A percentile compares a stretch with the other conserved stretches of the same genome.
These are phyloP conservation scores for Phytophthora hybrid DNA, from an alignment of 352 stramenopile genomes.

Conservation along the genomic window DNA sequence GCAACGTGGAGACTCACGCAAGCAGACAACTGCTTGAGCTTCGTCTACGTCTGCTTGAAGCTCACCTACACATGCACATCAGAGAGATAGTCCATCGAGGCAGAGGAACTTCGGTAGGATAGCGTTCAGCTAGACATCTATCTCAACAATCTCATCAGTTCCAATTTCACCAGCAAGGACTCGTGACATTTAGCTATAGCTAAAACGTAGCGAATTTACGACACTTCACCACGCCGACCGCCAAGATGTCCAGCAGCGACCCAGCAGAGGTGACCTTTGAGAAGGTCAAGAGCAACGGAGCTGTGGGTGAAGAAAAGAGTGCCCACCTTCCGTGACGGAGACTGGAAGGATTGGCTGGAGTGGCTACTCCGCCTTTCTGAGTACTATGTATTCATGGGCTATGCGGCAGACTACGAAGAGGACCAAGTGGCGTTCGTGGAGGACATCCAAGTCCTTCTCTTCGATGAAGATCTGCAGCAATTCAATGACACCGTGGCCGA, in stretches of 20 bases:
- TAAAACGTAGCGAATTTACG: not conserved
- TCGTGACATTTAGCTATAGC: not conserved
- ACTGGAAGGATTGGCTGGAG: not conserved
- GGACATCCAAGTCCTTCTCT: conserved; percentile 1
- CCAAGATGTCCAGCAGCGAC: not conserved
- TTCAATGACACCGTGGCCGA: conserved; percentile 4
- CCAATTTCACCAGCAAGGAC: conserved; percentile 1
- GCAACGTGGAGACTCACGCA: too few relatives aligned
- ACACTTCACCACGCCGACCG: not conserved
- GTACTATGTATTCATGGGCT: not conserved
- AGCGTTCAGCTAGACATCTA: not conserved
- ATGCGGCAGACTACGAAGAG: not conserved
- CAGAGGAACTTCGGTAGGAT: not conserved
- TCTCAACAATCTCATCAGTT: not conserved
- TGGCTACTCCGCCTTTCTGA: not conserved
- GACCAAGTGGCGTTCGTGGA: not conserved
- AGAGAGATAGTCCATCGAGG: too few relatives aligned
- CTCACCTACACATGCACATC: too few relatives aligned
- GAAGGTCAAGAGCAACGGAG: conserved; percentile 2
- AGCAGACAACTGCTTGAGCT: too few relatives aligned
- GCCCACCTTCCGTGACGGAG: not conserved
- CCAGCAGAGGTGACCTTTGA: not conserved
- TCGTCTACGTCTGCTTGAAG: too few relatives aligned
- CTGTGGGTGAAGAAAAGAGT: conserved; percentile 1
- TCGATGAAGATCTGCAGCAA: not conserved